Percentiles rank a stretch among this genome's conserved stretches.
Evolutionary conservation across 2,329 filamentous ascomycete genomes (phyloP).

Genomic region (Magnaporthiopsis poae): DNA sequence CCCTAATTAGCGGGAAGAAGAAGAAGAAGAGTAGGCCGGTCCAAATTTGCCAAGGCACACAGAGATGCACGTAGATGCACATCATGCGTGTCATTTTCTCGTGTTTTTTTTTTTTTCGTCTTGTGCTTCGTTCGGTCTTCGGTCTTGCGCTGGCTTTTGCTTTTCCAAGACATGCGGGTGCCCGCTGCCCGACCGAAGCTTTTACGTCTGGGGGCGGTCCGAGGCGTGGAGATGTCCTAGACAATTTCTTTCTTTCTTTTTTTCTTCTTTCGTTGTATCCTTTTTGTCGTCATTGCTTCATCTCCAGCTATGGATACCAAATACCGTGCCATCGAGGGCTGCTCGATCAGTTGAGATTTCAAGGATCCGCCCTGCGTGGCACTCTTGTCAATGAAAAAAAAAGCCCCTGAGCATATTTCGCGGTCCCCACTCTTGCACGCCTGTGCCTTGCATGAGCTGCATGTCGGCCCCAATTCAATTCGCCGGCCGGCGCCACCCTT

Average conservation of each 20-base stretch:
- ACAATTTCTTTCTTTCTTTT: not conserved
- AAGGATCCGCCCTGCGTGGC: not conserved
- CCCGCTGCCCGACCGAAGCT: not conserved
- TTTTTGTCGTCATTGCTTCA: no score
- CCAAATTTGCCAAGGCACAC: no score
- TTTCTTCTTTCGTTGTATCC: not conserved
- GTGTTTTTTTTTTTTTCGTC: not conserved
- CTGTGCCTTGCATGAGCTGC: not conserved
- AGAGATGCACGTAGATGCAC: not conserved
- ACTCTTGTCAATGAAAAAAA: no score
- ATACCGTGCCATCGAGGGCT: no score
- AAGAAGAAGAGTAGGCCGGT: no score
- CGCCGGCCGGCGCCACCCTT: not conserved
- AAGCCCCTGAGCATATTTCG: not conserved
- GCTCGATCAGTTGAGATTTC: not conserved
- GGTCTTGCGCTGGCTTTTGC: no score
- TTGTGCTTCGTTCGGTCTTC: not conserved
- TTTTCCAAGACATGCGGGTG: not conserved
- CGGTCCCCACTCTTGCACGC: not conserved
- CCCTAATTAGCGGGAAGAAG: no score
- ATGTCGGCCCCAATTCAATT: not conserved
- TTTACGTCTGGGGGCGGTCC: not conserved
- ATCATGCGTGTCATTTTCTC: not conserved
- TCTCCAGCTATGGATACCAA: no score
- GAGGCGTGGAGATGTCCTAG: not conserved